Base-by-base conservation (phyloP, 345 rosid genomes). In the Aquilaria sinensis region DNA sequence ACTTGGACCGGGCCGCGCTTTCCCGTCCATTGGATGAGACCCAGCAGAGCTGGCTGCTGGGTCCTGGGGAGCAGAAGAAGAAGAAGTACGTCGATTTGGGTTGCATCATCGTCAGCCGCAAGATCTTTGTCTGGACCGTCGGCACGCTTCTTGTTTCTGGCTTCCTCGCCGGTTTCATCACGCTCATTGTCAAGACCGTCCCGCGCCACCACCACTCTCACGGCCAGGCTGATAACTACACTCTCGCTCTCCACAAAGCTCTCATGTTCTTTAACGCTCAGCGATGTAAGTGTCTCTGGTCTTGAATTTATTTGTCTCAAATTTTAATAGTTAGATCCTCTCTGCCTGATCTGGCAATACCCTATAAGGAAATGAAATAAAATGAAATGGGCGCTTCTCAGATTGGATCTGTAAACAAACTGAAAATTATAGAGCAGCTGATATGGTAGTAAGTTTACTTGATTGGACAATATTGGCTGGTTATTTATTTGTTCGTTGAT, bases 181-280 rank as follows among this genome's bases (percentile, higher is more conserved):
- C 81, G 54, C 81, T 88, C 48, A 88, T 94, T 70, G 96, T 88
- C 62, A 91, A 91, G 65, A 78, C 89, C 0, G 99, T 90, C 31
- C 97, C 96, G 2, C 88, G 90, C 10, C 84, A 87, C 70, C 93
- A 77, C 67, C 83, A 70, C 53, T 51, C 60, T 30, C 72, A 57
- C n/a, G 48, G 75, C 4, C 87, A 91, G 6, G 76, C 97, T 11
- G 97, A 95, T 45, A 95, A 95, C 56, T 95, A 95, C 70, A 91
- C 99, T 1, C 72, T 88, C 47, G 96, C 96, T 47, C 93, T 95
- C 29, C 93, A 78, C 63, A 95, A 91, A 77, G 92, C 99, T 37
- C 99, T 95, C 75, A 88, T 84, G 87, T 95, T 95, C 84, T 95
- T 95, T 90, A 95, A 91, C 72, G 99, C 85, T 63, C 99, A 95